These are phyloP conservation scores for Apiospora phragmitis DNA, from an alignment of 2,329 filamentous ascomycete species.

Conservation along the genomic window DNA sequence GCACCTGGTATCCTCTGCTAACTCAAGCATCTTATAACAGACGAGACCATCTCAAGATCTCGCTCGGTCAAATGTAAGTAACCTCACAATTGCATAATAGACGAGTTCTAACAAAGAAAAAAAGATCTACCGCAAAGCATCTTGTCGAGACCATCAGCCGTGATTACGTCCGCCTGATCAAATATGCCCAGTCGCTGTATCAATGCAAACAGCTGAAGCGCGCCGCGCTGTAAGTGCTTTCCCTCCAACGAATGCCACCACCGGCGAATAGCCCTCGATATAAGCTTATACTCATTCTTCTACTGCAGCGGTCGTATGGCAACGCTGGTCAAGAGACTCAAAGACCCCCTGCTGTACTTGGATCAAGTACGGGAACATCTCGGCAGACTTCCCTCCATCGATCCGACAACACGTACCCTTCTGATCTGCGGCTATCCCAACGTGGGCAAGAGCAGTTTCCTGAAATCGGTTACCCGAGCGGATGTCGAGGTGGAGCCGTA, in stretches of 20 bases:
- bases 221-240: constrained; percentile 64
- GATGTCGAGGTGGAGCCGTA: constrained; percentile 98
- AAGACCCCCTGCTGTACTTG: constrained; percentile 91
- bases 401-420: constrained; percentile 93
- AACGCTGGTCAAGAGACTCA: constrained; percentile 90
- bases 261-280: neutral
- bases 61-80: constrained; percentile 79
- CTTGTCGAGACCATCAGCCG: constrained; percentile 94
- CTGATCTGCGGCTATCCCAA: constrained; percentile 98
- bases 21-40: constrained; percentile 44
- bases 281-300: neutral
- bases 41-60: constrained; percentile 96
- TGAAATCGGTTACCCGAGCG: constrained; percentile 87
- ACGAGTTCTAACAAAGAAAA: neutral
- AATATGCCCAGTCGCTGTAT: constrained; percentile 95
- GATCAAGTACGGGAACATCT: constrained; percentile 97
- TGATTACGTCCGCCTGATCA: constrained; percentile 93
- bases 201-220: constrained; percentile 99
- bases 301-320: constrained; percentile 78
- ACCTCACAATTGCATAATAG: neutral
- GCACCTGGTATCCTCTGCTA: neutral
- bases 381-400: constrained; percentile 95
- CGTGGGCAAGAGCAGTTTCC: constrained; percentile 94
- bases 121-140: constrained; percentile 80
- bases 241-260: neutral